A percentile compares a stretch with the other conserved stretches of the same genome.
These are phyloP conservation scores for Aspergillus aculeatinus DNA, from an alignment of 2,329 filamentous ascomycete genomes.

Conservation along the genomic window DNA sequence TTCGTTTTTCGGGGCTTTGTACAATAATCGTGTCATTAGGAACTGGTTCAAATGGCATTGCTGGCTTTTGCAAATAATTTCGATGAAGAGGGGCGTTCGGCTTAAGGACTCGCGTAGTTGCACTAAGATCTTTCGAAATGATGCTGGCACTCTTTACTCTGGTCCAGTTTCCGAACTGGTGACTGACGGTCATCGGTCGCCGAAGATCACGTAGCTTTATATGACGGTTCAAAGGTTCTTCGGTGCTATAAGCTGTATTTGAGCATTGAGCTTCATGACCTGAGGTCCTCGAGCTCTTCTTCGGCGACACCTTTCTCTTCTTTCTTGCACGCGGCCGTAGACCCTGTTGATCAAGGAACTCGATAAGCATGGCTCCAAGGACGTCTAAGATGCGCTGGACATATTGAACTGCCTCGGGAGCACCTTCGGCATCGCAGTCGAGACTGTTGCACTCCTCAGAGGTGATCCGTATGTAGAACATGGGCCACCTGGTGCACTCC, in stretches of 20 bases:
- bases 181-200: conserved; percentile 15
- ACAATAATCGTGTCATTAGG: background rate
- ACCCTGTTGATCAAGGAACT: conserved; percentile 73
- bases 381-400: conserved; percentile 63
- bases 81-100: background rate
- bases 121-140: background rate
- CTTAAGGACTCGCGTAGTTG: background rate
- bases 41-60: background rate
- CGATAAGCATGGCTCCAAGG: conserved; percentile 64
- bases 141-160: conserved; percentile 40
- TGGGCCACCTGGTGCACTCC: conserved; percentile 77
- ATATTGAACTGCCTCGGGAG: conserved; percentile 39
- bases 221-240: conserved; percentile 25
- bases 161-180: conserved; percentile 41
- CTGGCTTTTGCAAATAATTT: background rate
- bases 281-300: background rate
- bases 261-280: background rate
- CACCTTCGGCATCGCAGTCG: conserved; percentile 41
- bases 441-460: conserved; percentile 44
- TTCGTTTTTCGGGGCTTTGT: background rate
- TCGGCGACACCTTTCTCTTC: conserved; percentile 13
- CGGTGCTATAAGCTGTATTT: conserved; percentile 11
- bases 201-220: conserved; percentile 34
- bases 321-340: conserved; percentile 56
- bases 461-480: conserved; percentile 77